Percentiles rank a stretch among this genome's conserved stretches.
Evolutionary conservation across 179 eudicot genomes (phyloP).

Genomic region (Nepenthes alata): DNA sequence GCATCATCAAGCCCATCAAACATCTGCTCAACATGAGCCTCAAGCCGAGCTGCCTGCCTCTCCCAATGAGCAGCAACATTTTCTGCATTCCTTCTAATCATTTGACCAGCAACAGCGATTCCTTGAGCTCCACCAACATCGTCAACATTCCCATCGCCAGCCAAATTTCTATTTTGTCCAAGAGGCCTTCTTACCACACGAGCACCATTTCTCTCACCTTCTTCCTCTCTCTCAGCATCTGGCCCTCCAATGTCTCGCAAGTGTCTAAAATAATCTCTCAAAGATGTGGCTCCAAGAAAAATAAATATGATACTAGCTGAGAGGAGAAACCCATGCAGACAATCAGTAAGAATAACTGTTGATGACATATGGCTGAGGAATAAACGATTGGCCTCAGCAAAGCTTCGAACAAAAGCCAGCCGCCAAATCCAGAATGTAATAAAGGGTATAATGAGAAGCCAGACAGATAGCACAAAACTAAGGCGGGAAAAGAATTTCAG

Average conservation of each 20-base stretch:
- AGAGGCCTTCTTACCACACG: constrained; percentile 82
- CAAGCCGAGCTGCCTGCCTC: constrained; percentile 98
- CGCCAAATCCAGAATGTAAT: constrained; percentile 99
- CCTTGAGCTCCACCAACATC: constrained; percentile 79
- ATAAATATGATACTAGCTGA: constrained; percentile 98
- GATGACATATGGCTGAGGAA: constrained; percentile 75
- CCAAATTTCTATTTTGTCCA: constrained; percentile 61
- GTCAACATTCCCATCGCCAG: constrained; percentile 64
- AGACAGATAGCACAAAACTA: constrained; percentile 85
- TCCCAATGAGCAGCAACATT: constrained; percentile 96
- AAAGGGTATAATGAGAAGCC: constrained; percentile 93
- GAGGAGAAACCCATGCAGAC: constrained; percentile 94
- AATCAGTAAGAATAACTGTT: constrained; percentile 72
- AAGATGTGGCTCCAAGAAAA: constrained; percentile 90
- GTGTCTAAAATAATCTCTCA: constrained; percentile 93
- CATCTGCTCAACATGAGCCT: constrained; percentile 98
- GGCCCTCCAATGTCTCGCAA: constrained; percentile 81
- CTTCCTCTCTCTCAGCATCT: constrained; percentile 91
- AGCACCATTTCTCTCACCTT: constrained; percentile 85
- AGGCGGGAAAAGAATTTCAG: constrained; percentile 88
- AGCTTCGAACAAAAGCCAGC: constrained; percentile 79
- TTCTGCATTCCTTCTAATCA: constrained; percentile 90
- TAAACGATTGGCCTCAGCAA: constrained; percentile 74
- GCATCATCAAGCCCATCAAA: constrained; percentile 98
- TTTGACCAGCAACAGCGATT: constrained; percentile 82